These are phyloP conservation scores for Talaromyces sp. DNA, from an alignment of 2,329 filamentous ascomycete genomes.

Conservation along the genomic window DNA sequence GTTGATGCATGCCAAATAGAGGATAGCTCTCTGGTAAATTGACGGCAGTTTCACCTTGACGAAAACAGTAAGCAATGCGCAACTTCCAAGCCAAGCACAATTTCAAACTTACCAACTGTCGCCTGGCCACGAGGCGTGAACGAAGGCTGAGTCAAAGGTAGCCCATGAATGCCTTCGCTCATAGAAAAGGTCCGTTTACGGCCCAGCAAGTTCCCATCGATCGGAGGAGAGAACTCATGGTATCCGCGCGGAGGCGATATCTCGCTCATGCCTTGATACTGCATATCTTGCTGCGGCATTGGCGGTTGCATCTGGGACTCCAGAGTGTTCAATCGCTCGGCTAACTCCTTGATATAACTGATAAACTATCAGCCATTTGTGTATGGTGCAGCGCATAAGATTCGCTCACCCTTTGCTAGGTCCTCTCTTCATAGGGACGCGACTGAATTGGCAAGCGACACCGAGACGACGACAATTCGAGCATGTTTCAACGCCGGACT, in stretches of 20 bases:
- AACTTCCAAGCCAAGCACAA: background rate
- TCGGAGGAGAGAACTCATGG: slow-evolving; percentile 54
- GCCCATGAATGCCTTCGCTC: slow-evolving; percentile 45
- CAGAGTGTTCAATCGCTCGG: slow-evolving; percentile 76
- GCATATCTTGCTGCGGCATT: slow-evolving; percentile 40
- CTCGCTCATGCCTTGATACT: slow-evolving; percentile 44
- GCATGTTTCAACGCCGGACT: slow-evolving; percentile 70
- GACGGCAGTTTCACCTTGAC: slow-evolving; percentile 17
- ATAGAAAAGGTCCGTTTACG: slow-evolving; percentile 51
- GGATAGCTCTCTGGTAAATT: slow-evolving; percentile 19
- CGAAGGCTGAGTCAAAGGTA: slow-evolving; percentile 40
- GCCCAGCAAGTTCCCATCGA: slow-evolving; percentile 39
- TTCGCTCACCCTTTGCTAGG: slow-evolving; percentile 73
- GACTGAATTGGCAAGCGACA: slow-evolving; percentile 78
- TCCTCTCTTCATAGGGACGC: slow-evolving; percentile 82
- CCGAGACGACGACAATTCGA: slow-evolving; percentile 75
- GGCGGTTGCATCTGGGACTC: slow-evolving; percentile 66
- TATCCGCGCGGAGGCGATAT: slow-evolving; percentile 42
- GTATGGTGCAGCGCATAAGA: background rate
- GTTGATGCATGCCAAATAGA: slow-evolving; percentile 33
- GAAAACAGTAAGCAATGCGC: slow-evolving; percentile 10
- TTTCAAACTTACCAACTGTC: slow-evolving; percentile 30
- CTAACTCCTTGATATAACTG: slow-evolving; percentile 81
- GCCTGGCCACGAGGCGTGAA: slow-evolving; percentile 35
- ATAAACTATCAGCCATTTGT: background rate